Evolutionary conservation across 2,329 filamentous ascomycete species (phyloP).

Genomic region (Fusarium oxysporum): DNA sequence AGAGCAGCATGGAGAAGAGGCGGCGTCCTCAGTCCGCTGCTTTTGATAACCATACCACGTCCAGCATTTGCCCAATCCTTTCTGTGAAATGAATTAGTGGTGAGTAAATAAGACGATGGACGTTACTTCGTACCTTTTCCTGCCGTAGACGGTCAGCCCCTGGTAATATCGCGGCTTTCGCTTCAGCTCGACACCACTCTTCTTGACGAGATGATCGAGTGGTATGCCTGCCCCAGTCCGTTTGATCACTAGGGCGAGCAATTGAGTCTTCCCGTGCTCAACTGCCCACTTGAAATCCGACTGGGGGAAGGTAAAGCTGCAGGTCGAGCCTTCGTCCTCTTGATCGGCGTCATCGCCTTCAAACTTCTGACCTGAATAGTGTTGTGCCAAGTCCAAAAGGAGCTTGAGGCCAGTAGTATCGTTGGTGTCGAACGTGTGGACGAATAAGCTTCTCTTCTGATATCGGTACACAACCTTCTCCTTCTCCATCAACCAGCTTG

Average conservation of each 20-base stretch:
- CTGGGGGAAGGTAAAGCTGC: slow-evolving; percentile 55
- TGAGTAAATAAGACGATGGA: neutral
- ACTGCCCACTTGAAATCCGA: slow-evolving; percentile 59
- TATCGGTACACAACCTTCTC: slow-evolving; percentile 36
- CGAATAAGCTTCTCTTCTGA: slow-evolving; percentile 48
- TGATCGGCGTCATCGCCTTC: slow-evolving; percentile 48
- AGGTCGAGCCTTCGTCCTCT: slow-evolving; percentile 48
- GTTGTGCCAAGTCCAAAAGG: slow-evolving; percentile 65
- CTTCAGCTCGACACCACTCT: slow-evolving; percentile 71
- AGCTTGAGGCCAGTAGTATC: slow-evolving; percentile 66
- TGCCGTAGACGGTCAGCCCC: slow-evolving; percentile 79
- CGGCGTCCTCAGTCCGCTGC: slow-evolving; percentile 59
- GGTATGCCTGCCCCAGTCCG: slow-evolving; percentile 76
- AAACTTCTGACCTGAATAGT: slow-evolving; percentile 56
- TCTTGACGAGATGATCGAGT: slow-evolving; percentile 73
- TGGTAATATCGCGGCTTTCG: slow-evolving; percentile 79
- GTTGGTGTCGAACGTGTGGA: slow-evolving; percentile 63
- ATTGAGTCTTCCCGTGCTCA: slow-evolving; percentile 61
- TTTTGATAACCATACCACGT: slow-evolving; percentile 56
- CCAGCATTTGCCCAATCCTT: slow-evolving; percentile 79
- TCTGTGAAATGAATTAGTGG: slow-evolving; percentile 45
- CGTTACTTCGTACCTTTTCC: slow-evolving; percentile 64
- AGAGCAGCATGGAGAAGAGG: slow-evolving; percentile 71
- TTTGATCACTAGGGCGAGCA: slow-evolving; percentile 74
- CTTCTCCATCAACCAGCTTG: slow-evolving; percentile 50